phyloP scores from a whole-genome alignment of 176 grass and related monocot species.

The Oryza meridionalis region DNA sequence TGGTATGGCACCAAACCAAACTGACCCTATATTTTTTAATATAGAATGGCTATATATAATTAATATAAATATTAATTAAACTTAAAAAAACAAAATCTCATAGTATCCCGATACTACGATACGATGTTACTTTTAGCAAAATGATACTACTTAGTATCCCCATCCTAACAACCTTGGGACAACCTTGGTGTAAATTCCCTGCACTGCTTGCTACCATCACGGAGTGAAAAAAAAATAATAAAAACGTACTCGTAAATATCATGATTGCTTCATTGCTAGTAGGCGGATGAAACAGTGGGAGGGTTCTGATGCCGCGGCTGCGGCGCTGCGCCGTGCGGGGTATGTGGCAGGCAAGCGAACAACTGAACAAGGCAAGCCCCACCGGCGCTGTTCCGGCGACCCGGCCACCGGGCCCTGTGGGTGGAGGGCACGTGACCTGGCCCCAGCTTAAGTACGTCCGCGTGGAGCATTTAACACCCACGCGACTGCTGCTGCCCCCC shows the following conservation, averaged over 20 bases:
- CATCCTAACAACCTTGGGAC: no score
- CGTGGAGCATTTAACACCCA: not conserved
- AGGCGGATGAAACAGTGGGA: not conserved
- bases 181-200: not conserved
- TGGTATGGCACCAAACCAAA: no score
- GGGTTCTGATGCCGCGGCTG: not conserved
- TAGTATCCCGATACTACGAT: no score
- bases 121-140: no score
- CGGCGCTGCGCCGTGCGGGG: not conserved
- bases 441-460: not conserved
- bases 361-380: slow-evolving; percentile 20
- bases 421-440: slow-evolving; percentile 29
- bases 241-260: not conserved
- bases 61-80: no score
- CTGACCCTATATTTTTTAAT: no score
- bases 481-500: not conserved
- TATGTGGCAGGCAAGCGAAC: not conserved
- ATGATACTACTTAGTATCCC: no score
- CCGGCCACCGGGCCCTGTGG: not conserved
- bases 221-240: not conserved
- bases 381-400: slow-evolving; percentile 19
- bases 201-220: not conserved
- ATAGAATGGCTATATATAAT: no score
- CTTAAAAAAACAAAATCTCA: no score
- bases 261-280: not conserved